A percentile compares a stretch with the other conserved stretches of the same genome.
phyloP scores from a whole-genome alignment of 148 eudicot genomes.

The Nyssa sinensis region DNA sequence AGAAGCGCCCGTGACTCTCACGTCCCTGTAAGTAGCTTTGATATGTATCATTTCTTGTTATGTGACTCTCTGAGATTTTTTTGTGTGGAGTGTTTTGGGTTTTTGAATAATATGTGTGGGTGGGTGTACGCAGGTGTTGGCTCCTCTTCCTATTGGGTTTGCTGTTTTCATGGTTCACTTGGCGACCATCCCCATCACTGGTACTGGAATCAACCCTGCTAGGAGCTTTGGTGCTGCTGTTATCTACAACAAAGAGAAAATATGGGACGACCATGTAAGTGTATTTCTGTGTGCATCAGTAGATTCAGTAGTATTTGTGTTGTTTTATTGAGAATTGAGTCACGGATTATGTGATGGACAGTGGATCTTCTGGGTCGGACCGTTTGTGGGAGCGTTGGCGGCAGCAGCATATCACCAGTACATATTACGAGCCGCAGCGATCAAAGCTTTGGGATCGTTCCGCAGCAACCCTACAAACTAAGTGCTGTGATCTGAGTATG shows the following conservation, averaged over 20 bases:
- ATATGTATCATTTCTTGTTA: too few relatives aligned
- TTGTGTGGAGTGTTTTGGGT: not conserved
- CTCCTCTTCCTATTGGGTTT: conserved; percentile 88
- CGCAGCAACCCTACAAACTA: conserved; percentile 83
- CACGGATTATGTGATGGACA: conserved; percentile 23
- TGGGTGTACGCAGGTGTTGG: conserved; percentile 46
- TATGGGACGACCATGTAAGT: conserved; percentile 84
- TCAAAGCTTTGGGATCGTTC: conserved; percentile 90
- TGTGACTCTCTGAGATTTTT: too few relatives aligned
- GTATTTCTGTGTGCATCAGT: not conserved
- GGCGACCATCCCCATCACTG: conserved; percentile 93
- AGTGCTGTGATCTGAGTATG: too few relatives aligned
- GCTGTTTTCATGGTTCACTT: conserved; percentile 91
- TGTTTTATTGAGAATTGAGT: not conserved
- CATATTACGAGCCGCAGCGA: conserved; percentile 80
- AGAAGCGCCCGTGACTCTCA: conserved; percentile 93
- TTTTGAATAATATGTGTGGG: not conserved
- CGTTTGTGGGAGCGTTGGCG: conserved; percentile 79
- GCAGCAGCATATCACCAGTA: conserved; percentile 94
- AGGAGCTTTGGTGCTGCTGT: conserved; percentile 93
- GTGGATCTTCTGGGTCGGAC: conserved; percentile 99
- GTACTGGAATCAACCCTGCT: conserved; percentile 93
- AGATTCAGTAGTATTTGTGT: not conserved
- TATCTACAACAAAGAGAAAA: conserved; percentile 58
- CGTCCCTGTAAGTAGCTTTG: conserved; percentile 53